Base-by-base conservation (phyloP, 2,329 filamentous ascomycete species). In the Phialophora expanda region DNA sequence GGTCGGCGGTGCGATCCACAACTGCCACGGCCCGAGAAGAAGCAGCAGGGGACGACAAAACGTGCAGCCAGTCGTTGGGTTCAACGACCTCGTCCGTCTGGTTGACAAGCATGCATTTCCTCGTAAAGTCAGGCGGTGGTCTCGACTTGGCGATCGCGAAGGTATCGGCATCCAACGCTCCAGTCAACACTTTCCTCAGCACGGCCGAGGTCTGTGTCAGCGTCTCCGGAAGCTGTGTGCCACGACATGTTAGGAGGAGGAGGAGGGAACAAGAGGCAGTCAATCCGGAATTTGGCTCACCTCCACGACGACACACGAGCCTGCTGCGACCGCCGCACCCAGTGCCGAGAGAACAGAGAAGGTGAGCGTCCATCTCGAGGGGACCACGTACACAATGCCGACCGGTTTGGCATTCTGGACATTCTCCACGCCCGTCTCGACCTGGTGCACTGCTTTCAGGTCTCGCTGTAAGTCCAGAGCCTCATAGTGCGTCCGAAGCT, bases 1-100 rank as follows among this genome's bases (percentile, higher is more conserved):
- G 66, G 68, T 88, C 79, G 9, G 85, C 85, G 1, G 84, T 85
- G 20, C 87, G 80, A 72, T 90, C 87, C 0, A 90, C 86, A 0
- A 90, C 73, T 0, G 86, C 86, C 3, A 89, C 74, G 1, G 79
- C 78, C 14, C 78, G 77, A n/a, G n/a, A n/a, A 7, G 74, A 73
- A 1, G 69, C 60, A 0, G 75, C 64, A 0, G 71, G 72, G 0
- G 82, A 80, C 30, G 74, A 71, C 1, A 81, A 72, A 1, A 81
- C 11, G 6, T 28, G 24, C 1, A 22, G 22, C 12, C 12, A 20
- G 2, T 22, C n/a, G 50, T 5, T 28, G 2, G 24, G 50, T 1
- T 28, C 12, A 2, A 53, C n/a, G 9, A 32, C 30, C 11, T 32
- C 30, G 2, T 53, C 12, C 24, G 12, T 17, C 24, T 53, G 50